Base-by-base conservation (phyloP, 805 yeast genomes). In the Metschnikowia cubensis region DNA sequence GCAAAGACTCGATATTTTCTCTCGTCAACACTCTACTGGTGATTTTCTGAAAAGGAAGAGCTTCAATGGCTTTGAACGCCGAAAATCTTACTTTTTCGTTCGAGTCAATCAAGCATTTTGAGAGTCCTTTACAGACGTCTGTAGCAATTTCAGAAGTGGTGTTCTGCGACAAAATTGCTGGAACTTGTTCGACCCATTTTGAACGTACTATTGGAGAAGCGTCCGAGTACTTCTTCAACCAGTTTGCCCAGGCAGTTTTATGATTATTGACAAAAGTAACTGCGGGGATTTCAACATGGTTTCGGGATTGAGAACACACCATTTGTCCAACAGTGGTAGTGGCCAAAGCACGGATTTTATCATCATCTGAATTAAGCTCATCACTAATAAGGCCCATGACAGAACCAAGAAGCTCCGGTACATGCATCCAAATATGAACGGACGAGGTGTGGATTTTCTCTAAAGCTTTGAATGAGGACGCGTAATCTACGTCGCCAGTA, bases 311-410 rank as follows among this genome's bases (percentile, higher is more conserved):
- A 5, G 63, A 52, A 2, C 62, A 52, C 1, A 89, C 63, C 62
- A 91, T 80, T 37, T 75, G 66, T 0, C 96, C 92, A 2, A 91
- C 77, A 0, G 94, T 80, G 40, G 79, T 79, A 0, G 95, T 86
- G 0, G 96, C 90, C 47, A 85, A 65, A 0, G 75, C 62, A 54
- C 97, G 76, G 17, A 87, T 73, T 14, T 72, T 65, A 31, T 80
- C 82, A 55, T 83, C 79, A 38, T 85, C 87, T 0, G 96, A 89
- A 50, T 81, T 82, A 38, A 90, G 68, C 56, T 90, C 96, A 59
- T 87, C 89, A 56, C 87, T 88, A 3, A 90, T 70, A 46, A 88
- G 77, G 0, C 96, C 94, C 75, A 87, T 80, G 0, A 87, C 85
- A 1, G 94, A 81, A 3, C 80, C 75, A 10, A 88, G 71, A 18